Evolutionary conservation across 768 basidiomycete genomes (phyloP), one percentile per base, ranked within the genome.

Genomic region (Porpolomopsis calyptriformis): DNA sequence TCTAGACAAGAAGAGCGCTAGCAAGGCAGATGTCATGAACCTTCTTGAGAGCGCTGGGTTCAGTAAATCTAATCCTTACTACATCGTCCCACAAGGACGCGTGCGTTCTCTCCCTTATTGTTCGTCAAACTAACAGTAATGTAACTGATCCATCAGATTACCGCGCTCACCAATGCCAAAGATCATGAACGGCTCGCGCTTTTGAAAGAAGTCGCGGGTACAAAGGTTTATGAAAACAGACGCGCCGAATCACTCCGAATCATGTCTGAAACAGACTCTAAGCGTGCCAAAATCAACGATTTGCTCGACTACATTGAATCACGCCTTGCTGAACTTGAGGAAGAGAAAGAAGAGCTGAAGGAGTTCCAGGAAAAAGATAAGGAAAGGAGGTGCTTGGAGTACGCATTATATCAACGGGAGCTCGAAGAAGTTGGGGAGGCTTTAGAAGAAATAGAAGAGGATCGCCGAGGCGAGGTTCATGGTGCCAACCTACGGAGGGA

Each of bases 171-270:
- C 6, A 99, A 98, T 52, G 93, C 93, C 19, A 96, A 96, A 62
- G 96, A 99, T 57, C 79, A 82, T 41, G 94, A 99, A 60, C 78
- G 96, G 2, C 74, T 99, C 4, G 80, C 87, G 0, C 73, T 99
- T n/a, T 70, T 99, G 38, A 98, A 99, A 58, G 96, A 99, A 63
- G 93, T 99, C 0, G 96, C 94, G 0, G 96, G 96, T 2, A 99
- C 96, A 0, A 91, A 96, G 55, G 91, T 98, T 1, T 99, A 99
- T 58, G 96, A 99, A 64, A 86, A 94, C 57, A 81, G 93, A 39
- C 78, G 94, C 12, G 53, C 85, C 0, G 96, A 99, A 60, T 92
- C 88, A 4, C 69, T 93, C n/a, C 82, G 87, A 45, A 92, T 98
- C 60, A 96, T 98, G 88, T 78, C 89, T 23, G 94, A 97, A 60